Percentiles rank a stretch among this genome's conserved stretches.
These are phyloP conservation scores for Cytauxzoon felis DNA, from an alignment of 169 alveolate genomes.

Conservation along the genomic window DNA sequence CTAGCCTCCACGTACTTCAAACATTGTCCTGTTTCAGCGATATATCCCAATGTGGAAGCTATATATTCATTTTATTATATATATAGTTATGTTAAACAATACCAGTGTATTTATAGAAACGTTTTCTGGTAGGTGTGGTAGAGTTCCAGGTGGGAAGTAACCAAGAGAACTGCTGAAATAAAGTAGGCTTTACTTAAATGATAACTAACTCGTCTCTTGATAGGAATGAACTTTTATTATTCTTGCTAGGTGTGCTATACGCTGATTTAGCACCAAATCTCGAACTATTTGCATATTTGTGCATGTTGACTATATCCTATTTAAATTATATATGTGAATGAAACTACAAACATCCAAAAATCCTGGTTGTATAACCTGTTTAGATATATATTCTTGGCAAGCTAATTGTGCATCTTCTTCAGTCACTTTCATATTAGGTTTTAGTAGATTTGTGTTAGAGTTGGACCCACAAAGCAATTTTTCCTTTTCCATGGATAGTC, in stretches of 20 bases:
- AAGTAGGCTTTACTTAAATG: background rate
- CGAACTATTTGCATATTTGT: constrained; percentile 31
- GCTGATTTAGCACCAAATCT: constrained; percentile 26
- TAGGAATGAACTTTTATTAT: background rate
- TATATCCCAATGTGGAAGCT: constrained; percentile 62
- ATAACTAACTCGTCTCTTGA: background rate
- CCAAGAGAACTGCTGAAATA: constrained; percentile 13
- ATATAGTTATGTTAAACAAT: background rate
- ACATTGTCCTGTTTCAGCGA: constrained; percentile 12
- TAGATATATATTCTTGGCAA: constrained; percentile 52
- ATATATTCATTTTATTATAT: background rate
- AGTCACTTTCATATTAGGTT: constrained; percentile 33
- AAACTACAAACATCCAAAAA: constrained; percentile 27
- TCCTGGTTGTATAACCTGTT: constrained; percentile 15
- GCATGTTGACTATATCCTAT: constrained; percentile 57
- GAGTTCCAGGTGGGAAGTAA: constrained; percentile 44
- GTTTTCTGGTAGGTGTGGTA: constrained; percentile 61
- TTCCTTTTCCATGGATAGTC: constrained; percentile 42
- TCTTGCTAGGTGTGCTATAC: background rate
- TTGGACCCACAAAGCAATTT: constrained; percentile 18
- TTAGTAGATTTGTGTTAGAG: constrained; percentile 3
- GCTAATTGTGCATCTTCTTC: constrained; percentile 65
- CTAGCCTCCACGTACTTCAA: no score
- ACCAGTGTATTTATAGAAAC: constrained; percentile 57
- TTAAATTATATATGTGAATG: background rate